These are phyloP conservation scores for Colletotrichum sp. DNA, from an alignment of 2,329 filamentous ascomycete genomes.

Conservation along the genomic window DNA sequence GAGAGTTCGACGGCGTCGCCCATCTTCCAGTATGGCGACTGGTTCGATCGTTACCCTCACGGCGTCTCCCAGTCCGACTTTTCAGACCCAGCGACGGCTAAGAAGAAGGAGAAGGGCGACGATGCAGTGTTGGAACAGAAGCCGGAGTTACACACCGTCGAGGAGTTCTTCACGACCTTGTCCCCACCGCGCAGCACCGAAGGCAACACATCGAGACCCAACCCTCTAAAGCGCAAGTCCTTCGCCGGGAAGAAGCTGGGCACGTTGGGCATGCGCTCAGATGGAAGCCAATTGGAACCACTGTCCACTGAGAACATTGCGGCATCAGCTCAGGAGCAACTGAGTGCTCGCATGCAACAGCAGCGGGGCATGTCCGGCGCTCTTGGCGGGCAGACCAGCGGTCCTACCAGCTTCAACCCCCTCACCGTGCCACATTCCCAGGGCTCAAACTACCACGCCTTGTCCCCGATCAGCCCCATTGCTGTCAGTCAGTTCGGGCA, in stretches of 20 bases:
- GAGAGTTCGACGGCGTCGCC: constrained; percentile 56
- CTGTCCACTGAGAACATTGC: constrained; percentile 28
- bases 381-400: constrained; percentile 45
- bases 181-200: constrained; percentile 66
- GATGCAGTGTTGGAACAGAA: constrained; percentile 90
- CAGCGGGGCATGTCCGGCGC: constrained; percentile 48
- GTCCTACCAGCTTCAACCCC: constrained; percentile 43
- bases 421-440: constrained; percentile 47
- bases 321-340: constrained; percentile 39
- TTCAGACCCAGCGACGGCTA: constrained; percentile 71
- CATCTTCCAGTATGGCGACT: constrained; percentile 95
- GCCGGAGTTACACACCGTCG: constrained; percentile 88
- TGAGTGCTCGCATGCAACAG: constrained; percentile 39
- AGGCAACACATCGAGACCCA: not conserved
- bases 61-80: constrained; percentile 87
- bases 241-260: constrained; percentile 38
- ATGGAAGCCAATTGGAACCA: constrained; percentile 23
- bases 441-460: constrained; percentile 45
- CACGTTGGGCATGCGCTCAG: not conserved
- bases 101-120: constrained; percentile 78
- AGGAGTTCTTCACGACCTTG: constrained; percentile 88
- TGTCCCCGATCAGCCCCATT: constrained; percentile 60
- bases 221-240: constrained; percentile 38
- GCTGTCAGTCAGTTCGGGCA: constrained; percentile 41
- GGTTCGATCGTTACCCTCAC: constrained; percentile 95